Evolutionary conservation across 169 alveolate species (phyloP), one percentile per base, ranked within the genome.

Genomic region (Cryptosporidium tyzzeri): DNA sequence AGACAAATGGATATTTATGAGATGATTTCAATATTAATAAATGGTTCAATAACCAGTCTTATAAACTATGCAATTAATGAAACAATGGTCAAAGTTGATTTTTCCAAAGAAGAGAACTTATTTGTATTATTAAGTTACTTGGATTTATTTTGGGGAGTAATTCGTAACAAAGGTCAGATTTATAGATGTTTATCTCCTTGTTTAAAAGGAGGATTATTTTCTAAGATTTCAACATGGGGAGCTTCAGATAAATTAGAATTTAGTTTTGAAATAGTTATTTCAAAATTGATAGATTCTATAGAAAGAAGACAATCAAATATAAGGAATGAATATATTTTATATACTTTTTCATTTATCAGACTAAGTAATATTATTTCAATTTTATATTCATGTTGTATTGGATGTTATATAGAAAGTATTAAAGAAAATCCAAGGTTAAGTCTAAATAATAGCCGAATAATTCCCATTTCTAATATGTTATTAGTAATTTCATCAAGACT

Each of bases 1-100:
- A 80, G 89, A 41, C 89, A 80, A n/a, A 80, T 80, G 89, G 70
- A 41, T n/a, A 26, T 80, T 12, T 65, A 80, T 35, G 89, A 80
- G 21, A 48, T 29, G 6, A 7, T 61, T 39, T 80, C 73, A 29
- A 59, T 9, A 10, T 23, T 80, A 39, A 48, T 65, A 7, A 80
- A 29, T 26, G 35, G 35, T 21, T 59, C 89, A 23, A 14, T 65
- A 21, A 44, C 89, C 5, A 67, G 55, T 26, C 50, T 71, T 6
- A 48, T 59, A 14, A 62, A 41, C 14, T 21, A 70, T 31, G 37
- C 33, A 9, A 18, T 80, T 41, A 37, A 44, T 39, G 67, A 37
- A 59, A 39, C 23, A 4, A 45, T 48, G 23, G 29, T 45, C 10
- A 44, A 39, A 9, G 65, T 31, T 9, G 59, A 65, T 41, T 18